Conservation (phyloP, 176 grass and related monocot genomes). For the Phoenix roebelenii region DNA sequence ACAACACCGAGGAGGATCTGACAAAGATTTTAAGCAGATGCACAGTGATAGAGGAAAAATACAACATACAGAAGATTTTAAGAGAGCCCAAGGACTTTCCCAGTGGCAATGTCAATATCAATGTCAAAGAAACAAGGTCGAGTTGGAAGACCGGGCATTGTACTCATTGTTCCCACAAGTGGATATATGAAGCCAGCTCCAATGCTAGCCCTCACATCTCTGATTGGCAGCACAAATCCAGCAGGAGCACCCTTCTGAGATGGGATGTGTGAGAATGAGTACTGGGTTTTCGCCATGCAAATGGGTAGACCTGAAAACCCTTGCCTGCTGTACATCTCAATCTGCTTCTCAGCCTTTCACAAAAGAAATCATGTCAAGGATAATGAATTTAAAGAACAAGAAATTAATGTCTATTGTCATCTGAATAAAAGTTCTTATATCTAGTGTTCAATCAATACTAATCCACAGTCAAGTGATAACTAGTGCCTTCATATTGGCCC, state of each 20-base stretch:
- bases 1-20: too few species aligned
- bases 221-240: constrained; percentile 68
- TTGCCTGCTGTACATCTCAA: constrained; percentile 87
- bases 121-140: constrained; percentile 85
- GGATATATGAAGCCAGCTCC: constrained; percentile 95
- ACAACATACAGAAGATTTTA: constrained; percentile 11
- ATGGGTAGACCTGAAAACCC: constrained; percentile 76
- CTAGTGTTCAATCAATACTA: too few species aligned
- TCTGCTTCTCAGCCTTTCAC: constrained; percentile 77
- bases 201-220: constrained; percentile 82
- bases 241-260: constrained; percentile 32
- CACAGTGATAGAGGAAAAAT: too few species aligned
- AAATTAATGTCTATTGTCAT: too few species aligned
- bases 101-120: constrained; percentile 59
- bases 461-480: too few species aligned
- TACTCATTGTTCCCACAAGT: constrained; percentile 83
- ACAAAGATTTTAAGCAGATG: too few species aligned
- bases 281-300: constrained; percentile 97
- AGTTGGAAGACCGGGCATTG: constrained; percentile 90
- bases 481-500: too few species aligned
- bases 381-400: not conserved
- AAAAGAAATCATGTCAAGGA: not conserved
- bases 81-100: constrained; percentile 68
- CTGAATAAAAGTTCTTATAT: too few species aligned
- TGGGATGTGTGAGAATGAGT: constrained; percentile 81